Evolutionary conservation across 164 flowering plant genomes (phyloP), one percentile per base, ranked within the genome.

Genomic region (Berberis vulgaris): DNA sequence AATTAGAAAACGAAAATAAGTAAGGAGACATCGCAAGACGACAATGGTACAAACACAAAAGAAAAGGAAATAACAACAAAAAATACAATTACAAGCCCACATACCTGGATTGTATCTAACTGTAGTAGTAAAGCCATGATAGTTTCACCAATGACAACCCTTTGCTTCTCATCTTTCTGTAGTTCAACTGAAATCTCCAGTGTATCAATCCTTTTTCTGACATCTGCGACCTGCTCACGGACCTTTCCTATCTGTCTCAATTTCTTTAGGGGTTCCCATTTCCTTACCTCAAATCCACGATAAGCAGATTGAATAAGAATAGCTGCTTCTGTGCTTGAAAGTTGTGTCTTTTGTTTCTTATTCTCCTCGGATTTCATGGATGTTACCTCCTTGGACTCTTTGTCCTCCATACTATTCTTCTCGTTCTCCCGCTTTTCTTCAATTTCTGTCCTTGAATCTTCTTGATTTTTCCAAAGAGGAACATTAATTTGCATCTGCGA

Each of bases 61-160:
- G 26, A 26, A 26, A 49, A 2, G 1, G 43, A 6, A 9, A 46
- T 2, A 13, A 61, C 2, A 42, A 9, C 42, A 5, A 46, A 13
- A 4, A 12, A 45, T 13, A 6, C 12, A 49, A 0, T 26, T 10
- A 43, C 70, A 54, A 80, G 26, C 26, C 26, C 26, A 26, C 26
- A 26, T 26, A 90, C 97, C 94, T 88, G 96, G 53, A 91, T 78
- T 0, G 91, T 67, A 60, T 88, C 96, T 58, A 91, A 50, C 68
- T 81, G 77, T 12, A 88, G 76, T 41, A 91, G 81, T 4, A 86
- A 78, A 58, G 71, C 71, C 93, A 88, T 91, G 63, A 86, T 84
- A 26, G 67, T 81, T 67, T 88, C 93, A 49, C 82, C 82, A 71
- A 91, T 66, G 1, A 78, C 40, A 9, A 64, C 42, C 62, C 45